Evolutionary conservation across 2,329 filamentous ascomycete species (phyloP).

Genomic region (Fusarium neocosmosporiellum): DNA sequence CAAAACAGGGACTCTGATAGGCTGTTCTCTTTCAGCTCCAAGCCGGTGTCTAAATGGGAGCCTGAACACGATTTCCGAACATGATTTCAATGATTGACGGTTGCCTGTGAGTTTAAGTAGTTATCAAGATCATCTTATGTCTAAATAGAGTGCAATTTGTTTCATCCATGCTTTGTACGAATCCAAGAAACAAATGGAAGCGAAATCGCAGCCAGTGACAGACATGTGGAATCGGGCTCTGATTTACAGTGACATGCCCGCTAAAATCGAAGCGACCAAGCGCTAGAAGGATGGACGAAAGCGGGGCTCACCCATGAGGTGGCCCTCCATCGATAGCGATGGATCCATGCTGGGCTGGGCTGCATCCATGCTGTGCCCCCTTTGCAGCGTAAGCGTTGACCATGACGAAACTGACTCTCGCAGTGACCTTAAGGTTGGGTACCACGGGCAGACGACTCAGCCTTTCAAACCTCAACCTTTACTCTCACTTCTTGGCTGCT

Average conservation of each 20-base stretch:
- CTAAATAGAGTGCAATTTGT: neutral
- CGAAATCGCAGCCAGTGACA: neutral
- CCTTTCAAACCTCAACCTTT: slow-evolving; percentile 22
- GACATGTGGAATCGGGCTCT: neutral
- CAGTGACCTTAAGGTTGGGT: slow-evolving; percentile 25
- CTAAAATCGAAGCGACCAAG: slow-evolving; percentile 11
- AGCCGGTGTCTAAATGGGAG: neutral
- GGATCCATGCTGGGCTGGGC: slow-evolving; percentile 12
- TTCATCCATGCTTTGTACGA: neutral
- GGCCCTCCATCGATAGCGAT: slow-evolving; percentile 32
- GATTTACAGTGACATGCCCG: slow-evolving; percentile 17
- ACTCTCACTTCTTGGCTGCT: slow-evolving; percentile 4
- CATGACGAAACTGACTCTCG: slow-evolving; percentile 43
- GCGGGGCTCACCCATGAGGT: slow-evolving; percentile 28
- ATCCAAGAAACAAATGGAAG: neutral
- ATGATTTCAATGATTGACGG: neutral
- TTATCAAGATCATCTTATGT: neutral
- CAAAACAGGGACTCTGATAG: neutral
- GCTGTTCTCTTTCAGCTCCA: neutral
- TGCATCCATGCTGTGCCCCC: slow-evolving; percentile 34
- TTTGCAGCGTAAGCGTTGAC: slow-evolving; percentile 41
- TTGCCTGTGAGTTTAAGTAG: neutral
- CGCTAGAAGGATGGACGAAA: slow-evolving; percentile 24
- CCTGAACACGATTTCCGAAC: neutral
- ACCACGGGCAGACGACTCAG: slow-evolving; percentile 21